Evolutionary conservation across 2,329 filamentous ascomycete species (phyloP), one percentile per base, ranked within the genome.

Genomic region (Alternaria arborescens): DNA sequence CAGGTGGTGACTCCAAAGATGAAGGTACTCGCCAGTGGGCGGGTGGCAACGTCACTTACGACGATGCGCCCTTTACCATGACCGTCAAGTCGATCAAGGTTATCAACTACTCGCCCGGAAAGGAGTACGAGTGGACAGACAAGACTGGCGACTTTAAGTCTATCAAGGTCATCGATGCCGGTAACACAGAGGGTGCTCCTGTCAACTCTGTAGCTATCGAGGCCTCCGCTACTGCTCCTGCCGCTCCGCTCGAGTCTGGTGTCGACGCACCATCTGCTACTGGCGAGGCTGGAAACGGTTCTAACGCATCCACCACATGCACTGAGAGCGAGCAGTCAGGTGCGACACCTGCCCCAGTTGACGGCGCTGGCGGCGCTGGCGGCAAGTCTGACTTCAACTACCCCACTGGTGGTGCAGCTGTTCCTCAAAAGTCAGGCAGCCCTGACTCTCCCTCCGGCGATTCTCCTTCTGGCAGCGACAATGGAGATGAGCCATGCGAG

Each of bases 1-100:
- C 80, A 34, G 82, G 81, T 53, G 85, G 84, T 67, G 79, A 81
- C 54, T 76, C 79, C 5, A 76, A 79, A 57, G 76, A 82, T 38
- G 77, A 83, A n/a, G 88, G 89, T 48, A 90, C 88, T 24, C 83
- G 89, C 58, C 74, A 86, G 55, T 92, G 89, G 90, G 89, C 89
- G 46, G 89, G 89, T 48, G 89, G 90, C 55, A 69, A 78, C 34
- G 81, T 81, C 14, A 81, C 84, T 70, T 83, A 82, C 68, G 71
- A 67, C 61, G 66, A 82, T 60, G 83, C 69, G 12, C 83, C 84
- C 5, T 86, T 82, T 78, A 81, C 75, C 62, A 86, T 86, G 83
- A 80, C 78, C 47, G 82, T 86, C 57, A 78, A 83, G 71, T 78
- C 69, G 52, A 80, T 86, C 64, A 82, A 79, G 60, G 81, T 87